Conservation (phyloP, 2,329 filamentous ascomycete species). For the Chrysoporthe deuterocubensis region DNA sequence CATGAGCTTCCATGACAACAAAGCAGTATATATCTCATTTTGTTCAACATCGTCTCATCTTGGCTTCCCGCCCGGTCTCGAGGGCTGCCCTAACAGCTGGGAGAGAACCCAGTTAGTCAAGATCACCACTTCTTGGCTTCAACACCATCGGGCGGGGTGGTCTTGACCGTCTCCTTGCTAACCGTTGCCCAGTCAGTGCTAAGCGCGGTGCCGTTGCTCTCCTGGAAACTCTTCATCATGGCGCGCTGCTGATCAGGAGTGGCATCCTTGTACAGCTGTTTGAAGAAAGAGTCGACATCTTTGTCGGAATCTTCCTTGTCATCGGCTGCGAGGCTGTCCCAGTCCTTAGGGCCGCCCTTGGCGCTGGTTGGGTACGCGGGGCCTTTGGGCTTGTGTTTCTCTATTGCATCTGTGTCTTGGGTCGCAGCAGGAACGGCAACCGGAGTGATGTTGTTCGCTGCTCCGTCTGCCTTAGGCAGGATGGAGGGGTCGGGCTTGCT, state of each 20-base stretch:
- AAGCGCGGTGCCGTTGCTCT: slow-evolving; percentile 90
- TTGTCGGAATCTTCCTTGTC: slow-evolving; percentile 64
- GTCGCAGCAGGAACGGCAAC: not conserved
- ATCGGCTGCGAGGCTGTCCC: slow-evolving; percentile 74
- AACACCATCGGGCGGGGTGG: slow-evolving; percentile 74
- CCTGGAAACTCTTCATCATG: slow-evolving; percentile 96
- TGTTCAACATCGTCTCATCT: not conserved
- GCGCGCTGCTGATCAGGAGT: slow-evolving; percentile 82
- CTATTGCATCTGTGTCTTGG: not conserved
- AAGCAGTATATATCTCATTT: not conserved
- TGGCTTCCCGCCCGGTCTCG: not conserved
- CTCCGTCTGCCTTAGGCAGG: not conserved
- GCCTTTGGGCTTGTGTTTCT: slow-evolving; percentile 15
- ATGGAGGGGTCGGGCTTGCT: slow-evolving; percentile 9
- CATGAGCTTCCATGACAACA: slow-evolving; percentile 24
- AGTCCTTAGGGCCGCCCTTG: slow-evolving; percentile 81
- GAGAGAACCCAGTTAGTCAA: not conserved
- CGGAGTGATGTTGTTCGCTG: not conserved
- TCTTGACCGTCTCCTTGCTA: slow-evolving; percentile 70
- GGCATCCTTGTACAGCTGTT: slow-evolving; percentile 78
- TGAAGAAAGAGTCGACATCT: slow-evolving; percentile 83
- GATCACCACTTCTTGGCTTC: slow-evolving; percentile 71
- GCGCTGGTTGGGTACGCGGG: slow-evolving; percentile 87
- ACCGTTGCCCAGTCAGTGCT: slow-evolving; percentile 94
- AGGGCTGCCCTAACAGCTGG: too few species aligned